phyloP scores from a whole-genome alignment of 208 protist species.

The Lotmaria passim region DNA sequence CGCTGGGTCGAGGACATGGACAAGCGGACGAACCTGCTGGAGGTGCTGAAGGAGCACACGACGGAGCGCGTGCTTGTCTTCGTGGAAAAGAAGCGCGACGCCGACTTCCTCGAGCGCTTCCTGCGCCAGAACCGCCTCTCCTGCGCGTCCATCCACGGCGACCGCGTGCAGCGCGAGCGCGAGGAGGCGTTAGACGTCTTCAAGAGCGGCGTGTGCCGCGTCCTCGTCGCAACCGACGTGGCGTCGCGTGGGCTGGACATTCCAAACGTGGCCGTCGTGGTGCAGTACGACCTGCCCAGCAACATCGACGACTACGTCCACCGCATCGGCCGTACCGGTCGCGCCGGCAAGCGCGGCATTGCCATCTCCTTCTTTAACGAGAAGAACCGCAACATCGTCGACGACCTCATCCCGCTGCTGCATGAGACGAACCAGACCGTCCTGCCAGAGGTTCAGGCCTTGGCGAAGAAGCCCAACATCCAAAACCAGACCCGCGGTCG shows the following conservation, averaged over 20 bases:
- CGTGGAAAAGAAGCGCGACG: conserved; percentile 99
- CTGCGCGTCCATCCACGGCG: conserved; percentile 97
- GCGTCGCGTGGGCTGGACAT: conserved; percentile 98
- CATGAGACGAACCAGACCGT: conserved; percentile 86
- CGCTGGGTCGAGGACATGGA: conserved; percentile 89
- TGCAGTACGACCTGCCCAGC: conserved; percentile 98
- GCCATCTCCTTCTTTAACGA: conserved; percentile 98
- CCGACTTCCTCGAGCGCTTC: conserved; percentile 95
- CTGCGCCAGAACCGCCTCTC: conserved; percentile 85
- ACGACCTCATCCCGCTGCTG: conserved; percentile 87
- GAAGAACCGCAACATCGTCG: conserved; percentile 92
- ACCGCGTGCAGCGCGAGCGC: conserved; percentile 94
- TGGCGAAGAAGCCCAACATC: conserved; percentile 84
- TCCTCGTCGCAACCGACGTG: conserved; percentile 98
- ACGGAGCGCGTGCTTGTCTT: conserved; percentile 94
- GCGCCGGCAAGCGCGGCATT: conserved; percentile 96
- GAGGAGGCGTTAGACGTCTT: conserved; percentile 93
- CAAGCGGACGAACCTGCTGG: conserved; percentile 79
- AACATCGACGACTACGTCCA: conserved; percentile 99
- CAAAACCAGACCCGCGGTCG: conserved; percentile 53
- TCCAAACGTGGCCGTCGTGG: conserved; percentile 96
- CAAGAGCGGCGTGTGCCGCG: conserved; percentile 77
- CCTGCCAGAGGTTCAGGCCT: conserved; percentile 70
- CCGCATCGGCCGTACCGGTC: conserved; percentile 99
- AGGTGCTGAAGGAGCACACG: conserved; percentile 70